Percentiles rank a stretch among this genome's conserved stretches.
Evolutionary conservation across 495 filamentous ascomycete species (phyloP).

Genomic region (Pyrenopolyporus hunteri): DNA sequence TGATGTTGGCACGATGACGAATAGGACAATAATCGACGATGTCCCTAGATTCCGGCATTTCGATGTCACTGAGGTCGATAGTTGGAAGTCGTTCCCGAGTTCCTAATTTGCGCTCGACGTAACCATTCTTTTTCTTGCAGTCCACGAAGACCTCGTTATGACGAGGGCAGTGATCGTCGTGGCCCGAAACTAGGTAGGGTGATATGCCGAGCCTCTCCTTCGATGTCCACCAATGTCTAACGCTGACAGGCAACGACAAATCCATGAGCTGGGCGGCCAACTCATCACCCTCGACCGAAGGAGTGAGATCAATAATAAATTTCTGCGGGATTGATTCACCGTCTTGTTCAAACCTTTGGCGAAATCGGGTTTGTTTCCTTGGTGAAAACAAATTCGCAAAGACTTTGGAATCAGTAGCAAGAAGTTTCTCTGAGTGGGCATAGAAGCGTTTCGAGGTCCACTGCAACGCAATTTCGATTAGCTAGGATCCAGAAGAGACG

Average conservation of each 20-base stretch:
- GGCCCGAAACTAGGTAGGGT: slow-evolving; percentile 32
- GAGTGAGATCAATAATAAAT: slow-evolving; percentile 68
- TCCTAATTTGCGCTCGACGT: neutral
- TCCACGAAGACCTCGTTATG: slow-evolving; percentile 16
- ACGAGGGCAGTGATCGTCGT: slow-evolving; percentile 36
- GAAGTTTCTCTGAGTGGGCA: slow-evolving; percentile 56
- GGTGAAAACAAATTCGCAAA: slow-evolving; percentile 57
- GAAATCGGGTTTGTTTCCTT: slow-evolving; percentile 40
- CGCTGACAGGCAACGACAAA: slow-evolving; percentile 61
- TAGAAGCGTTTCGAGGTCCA: slow-evolving; percentile 45
- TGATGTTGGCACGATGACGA: slow-evolving; percentile 65
- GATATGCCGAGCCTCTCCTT: slow-evolving; percentile 37
- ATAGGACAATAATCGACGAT: slow-evolving; percentile 64
- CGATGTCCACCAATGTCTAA: slow-evolving; percentile 57
- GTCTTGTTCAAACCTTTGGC: slow-evolving; percentile 1
- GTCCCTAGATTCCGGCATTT: slow-evolving; percentile 31
- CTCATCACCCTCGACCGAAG: slow-evolving; percentile 63
- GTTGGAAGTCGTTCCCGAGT: neutral
- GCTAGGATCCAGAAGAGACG: neutral
- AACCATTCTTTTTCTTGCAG: slow-evolving; percentile 1
- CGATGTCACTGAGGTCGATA: slow-evolving; percentile 15
- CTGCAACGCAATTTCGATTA: slow-evolving; percentile 18
- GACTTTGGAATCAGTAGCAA: slow-evolving; percentile 54
- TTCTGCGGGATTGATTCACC: neutral
- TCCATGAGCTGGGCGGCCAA: slow-evolving; percentile 62